Base-by-base conservation (phyloP, 1,284 basidiomycete genomes). In the Puccinia novopanici region DNA sequence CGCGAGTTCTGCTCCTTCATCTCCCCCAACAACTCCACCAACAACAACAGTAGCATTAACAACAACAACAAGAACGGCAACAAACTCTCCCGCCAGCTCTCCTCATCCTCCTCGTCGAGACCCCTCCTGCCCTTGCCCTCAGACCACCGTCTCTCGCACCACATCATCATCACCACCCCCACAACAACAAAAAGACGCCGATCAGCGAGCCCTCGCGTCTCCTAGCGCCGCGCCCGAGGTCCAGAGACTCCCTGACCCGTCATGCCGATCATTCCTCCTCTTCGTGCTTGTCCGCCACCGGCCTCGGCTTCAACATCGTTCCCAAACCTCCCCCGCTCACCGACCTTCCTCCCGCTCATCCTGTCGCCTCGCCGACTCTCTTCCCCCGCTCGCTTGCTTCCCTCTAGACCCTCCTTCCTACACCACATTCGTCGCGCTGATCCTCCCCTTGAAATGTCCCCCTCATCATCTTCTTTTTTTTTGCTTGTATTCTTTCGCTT, bases 1-100 rank as follows among this genome's bases (percentile, higher is more conserved):
- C 78, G 78, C 34, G 78, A 80, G 27, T 80, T 80, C n/a, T 27
- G 19, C 8, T 24, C 55, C 8, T 30, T 71, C 50, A 34, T 17
- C 30, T 57, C 37, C 24, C 50, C 42, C n/a, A 34, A 37, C 24
- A 79, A 59, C 27, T 59, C 54, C 15, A 52, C 22, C 40, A 63
- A 79, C 27, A 40, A 22, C 17, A 30, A 27, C 19, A 72, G 30
- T 10, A 59, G 34, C 30, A 17, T 30, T 27, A 34, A 34, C 34
- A 34, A 34, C 34, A 34, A 4, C 34, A 34, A 34, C 34, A 34
- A 34, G 34, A 34, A 34, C 34, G 30, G 9, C 57, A 19, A 17
- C 27, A 24, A 24, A 34, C 30, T 15, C 5, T 34, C 27, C 27
- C 17, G 57, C 57, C 57, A 27, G 12, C 24, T 30, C 37, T 9